Base-by-base conservation (phyloP, 2,329 filamentous ascomycete genomes). In the Pseudocercospora vitis region DNA sequence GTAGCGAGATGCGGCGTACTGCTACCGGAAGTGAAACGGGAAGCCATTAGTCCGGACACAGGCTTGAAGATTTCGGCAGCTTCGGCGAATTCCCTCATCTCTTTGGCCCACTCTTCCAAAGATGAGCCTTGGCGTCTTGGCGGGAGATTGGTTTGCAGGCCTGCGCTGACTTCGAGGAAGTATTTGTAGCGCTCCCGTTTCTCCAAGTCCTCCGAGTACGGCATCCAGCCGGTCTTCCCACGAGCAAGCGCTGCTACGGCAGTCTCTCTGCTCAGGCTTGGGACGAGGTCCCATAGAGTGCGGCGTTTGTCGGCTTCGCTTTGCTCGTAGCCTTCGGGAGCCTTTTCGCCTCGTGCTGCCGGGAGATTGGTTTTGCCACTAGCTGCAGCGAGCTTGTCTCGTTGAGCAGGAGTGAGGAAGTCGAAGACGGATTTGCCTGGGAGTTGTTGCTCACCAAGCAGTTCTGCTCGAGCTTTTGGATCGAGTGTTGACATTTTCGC, bases 351-450 rank as follows among this genome's bases (percentile, higher is more conserved):
- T 1, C 85, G 76, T 0, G 87, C 94, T 6, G 84, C 82, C 0
- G 94, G 94, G 2, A 99, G 80, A 65, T 92, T 82, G 2, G 73
- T 73, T 53, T 85, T 90, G 1, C 91, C 91, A 2, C 89, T 90
- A 1, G 85, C 85, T 8, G 83, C 79, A 2, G 81, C 90, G 39
- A 99, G 80, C 21, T 86, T 83, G 48, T 92, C 86, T 57, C 94
- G 84, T 3, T 88, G 84, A 28, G 87, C 81, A 0, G 89, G 79
- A 0, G 88, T 88, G 60, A 99, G 80, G 71, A 88, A 99, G 72
- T 97, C 91, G 70, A 97, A 99, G 2, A 99, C 85, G 0, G 94
- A 97, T 74, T 97, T 96, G 0, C 90, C 89, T 0, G 91, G 91
- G 0, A 97, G 76, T 29, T 83, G 81, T 32, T 82, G 78, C 73